Evolutionary conservation across 805 yeast species (phyloP).

Genomic region (Yarrowia alimentaria): DNA sequence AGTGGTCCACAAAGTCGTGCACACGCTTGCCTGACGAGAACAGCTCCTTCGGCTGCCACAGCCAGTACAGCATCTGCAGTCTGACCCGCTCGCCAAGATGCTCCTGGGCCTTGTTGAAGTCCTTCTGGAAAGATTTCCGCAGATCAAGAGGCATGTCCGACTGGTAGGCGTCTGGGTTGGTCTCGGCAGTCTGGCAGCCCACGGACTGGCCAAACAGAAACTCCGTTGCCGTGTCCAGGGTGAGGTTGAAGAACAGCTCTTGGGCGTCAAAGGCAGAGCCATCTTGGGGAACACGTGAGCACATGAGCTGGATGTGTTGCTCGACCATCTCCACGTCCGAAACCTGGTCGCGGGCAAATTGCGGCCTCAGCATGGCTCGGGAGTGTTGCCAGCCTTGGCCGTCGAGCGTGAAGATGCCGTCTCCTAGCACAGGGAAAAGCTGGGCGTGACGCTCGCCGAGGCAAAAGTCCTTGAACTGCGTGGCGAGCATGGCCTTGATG

Average conservation of each 20-base stretch:
- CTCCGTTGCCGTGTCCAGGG: slow-evolving; percentile 42
- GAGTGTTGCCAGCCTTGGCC: slow-evolving; percentile 43
- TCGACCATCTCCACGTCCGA: slow-evolving; percentile 35
- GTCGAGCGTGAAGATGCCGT: slow-evolving; percentile 42
- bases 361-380: slow-evolving; percentile 41
- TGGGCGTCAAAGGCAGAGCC: slow-evolving; percentile 35
- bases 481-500: slow-evolving; percentile 39
- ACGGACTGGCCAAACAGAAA: slow-evolving; percentile 40
- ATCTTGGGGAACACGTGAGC: neutral
- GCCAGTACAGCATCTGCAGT: slow-evolving; percentile 32
- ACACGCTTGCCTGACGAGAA: slow-evolving; percentile 38
- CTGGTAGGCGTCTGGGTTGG: slow-evolving; percentile 28
- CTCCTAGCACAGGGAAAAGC: slow-evolving; percentile 38
- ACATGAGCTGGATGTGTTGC: slow-evolving; percentile 34
- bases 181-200: slow-evolving; percentile 32
- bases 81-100: slow-evolving; percentile 30
- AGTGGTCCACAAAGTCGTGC: slow-evolving; percentile 43
- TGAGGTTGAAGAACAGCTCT: slow-evolving; percentile 37
- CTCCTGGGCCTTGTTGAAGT: slow-evolving; percentile 33
- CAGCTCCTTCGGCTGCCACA: slow-evolving; percentile 36
- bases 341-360: slow-evolving; percentile 40
- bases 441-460: slow-evolving; percentile 36
- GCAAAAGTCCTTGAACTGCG: slow-evolving; percentile 38
- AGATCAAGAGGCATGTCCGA: slow-evolving; percentile 29
- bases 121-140: slow-evolving; percentile 30